Evolutionary conservation across 75 land plant genomes (phyloP).

Genomic region (Ceratopteris richardii): DNA sequence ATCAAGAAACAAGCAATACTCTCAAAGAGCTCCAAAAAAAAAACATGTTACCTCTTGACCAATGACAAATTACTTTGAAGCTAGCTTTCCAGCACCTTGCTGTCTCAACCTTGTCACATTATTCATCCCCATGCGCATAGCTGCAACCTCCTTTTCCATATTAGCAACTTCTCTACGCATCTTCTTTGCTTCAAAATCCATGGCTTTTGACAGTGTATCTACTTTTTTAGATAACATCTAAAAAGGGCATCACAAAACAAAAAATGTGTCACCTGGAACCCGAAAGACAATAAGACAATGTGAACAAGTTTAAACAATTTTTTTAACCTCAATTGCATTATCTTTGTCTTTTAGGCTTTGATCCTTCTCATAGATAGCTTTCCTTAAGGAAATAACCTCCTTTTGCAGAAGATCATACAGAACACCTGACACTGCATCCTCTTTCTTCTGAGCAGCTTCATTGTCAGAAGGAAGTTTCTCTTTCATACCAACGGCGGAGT

Average conservation of each 20-base stretch:
- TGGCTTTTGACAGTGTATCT: slow-evolving; percentile 45
- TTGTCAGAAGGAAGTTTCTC: too few relatives aligned
- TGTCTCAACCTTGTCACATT: slow-evolving; percentile 31
- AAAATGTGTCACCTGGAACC: too few relatives aligned
- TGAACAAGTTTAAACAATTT: not conserved
- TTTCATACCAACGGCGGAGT: too few relatives aligned
- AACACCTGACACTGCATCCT: slow-evolving; percentile 37
- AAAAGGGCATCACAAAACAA: not conserved
- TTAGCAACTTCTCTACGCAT: slow-evolving; percentile 43
- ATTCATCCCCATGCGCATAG: slow-evolving; percentile 35
- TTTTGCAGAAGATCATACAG: slow-evolving; percentile 47
- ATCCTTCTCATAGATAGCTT: slow-evolving; percentile 36
- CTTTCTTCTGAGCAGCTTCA: slow-evolving; percentile 12
- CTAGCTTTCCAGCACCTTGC: slow-evolving; percentile 21
- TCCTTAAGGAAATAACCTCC: slow-evolving; percentile 44
- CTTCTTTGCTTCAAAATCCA: slow-evolving; percentile 51
- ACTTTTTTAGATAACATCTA: slow-evolving; percentile 43
- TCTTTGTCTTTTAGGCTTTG: slow-evolving; percentile 49
- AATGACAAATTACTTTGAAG: not conserved
- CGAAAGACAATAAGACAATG: not conserved
- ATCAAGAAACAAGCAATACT: too few relatives aligned
- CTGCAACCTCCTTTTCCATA: slow-evolving; percentile 51
- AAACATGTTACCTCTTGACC: too few relatives aligned
- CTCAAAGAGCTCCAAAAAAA: too few relatives aligned
- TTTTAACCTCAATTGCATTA: slow-evolving; percentile 31